These are phyloP conservation scores for Colletotrichum scovillei DNA, from an alignment of 2,329 filamentous ascomycete genomes.

Conservation along the genomic window DNA sequence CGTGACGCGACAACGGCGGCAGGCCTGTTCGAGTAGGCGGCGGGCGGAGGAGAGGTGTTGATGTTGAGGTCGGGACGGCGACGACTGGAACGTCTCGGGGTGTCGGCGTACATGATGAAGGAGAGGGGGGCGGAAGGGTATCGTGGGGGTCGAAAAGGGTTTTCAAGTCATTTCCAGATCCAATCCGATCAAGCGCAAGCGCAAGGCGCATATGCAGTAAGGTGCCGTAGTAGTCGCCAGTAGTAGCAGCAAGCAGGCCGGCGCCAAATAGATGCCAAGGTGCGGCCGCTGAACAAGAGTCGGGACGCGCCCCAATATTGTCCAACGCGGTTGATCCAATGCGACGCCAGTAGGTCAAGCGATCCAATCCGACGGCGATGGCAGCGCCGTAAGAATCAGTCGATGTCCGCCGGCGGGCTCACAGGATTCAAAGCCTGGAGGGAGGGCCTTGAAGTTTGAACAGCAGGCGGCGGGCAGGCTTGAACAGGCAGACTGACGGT, in stretches of 20 bases:
- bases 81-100: conserved; percentile 32
- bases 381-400: not conserved
- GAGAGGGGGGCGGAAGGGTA: conserved; percentile 5
- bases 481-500: not conserved
- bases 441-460: too few species aligned
- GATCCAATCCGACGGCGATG: not conserved
- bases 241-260: not conserved
- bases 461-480: not conserved
- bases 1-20: conserved; percentile 25
- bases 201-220: not conserved
- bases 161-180: conserved; percentile 35
- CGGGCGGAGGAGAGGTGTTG: conserved; percentile 31
- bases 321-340: not conserved
- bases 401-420: not conserved
- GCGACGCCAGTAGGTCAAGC: not conserved
- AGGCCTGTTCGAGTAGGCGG: conserved; percentile 15
- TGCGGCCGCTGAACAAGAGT: not conserved
- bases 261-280: not conserved
- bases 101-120: conserved; percentile 34
- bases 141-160: conserved; percentile 30
- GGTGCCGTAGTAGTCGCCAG: not conserved
- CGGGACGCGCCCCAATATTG: not conserved
- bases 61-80: conserved; percentile 39
- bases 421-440: not conserved
- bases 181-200: conserved; percentile 1